Evolutionary conservation across 106 monocot species (phyloP).

Genomic region (Dendrobium officinale): DNA sequence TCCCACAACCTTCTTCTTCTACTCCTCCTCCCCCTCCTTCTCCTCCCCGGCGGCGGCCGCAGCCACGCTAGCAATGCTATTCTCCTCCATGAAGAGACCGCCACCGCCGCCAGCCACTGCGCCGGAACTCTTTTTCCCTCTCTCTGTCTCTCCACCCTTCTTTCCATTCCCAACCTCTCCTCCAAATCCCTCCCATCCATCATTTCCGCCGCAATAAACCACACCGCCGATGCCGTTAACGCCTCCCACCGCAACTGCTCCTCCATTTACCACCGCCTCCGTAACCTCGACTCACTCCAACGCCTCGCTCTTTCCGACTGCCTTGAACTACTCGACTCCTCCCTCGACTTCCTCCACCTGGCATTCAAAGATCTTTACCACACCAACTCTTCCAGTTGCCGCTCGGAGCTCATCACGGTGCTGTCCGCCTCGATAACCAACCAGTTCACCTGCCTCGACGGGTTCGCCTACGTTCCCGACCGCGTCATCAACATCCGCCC

Average conservation of each 20-base stretch:
- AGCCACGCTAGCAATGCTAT: background rate
- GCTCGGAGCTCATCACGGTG: conserved; percentile 21
- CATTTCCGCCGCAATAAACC: conserved; percentile 2
- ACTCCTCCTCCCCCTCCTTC: background rate
- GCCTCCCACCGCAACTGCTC: conserved; percentile 2
- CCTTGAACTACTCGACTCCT: conserved; percentile 31
- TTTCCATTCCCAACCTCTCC: conserved; percentile 3
- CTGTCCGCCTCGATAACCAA: conserved; percentile 46
- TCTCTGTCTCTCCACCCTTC: background rate
- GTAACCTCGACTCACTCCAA: conserved; percentile 19
- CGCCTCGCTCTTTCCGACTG: conserved; percentile 27
- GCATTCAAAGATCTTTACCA: conserved; percentile 3
- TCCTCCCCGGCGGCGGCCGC: background rate
- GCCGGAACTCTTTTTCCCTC: background rate
- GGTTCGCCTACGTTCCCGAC: conserved; percentile 15
- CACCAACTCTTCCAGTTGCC: background rate
- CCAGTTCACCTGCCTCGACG: conserved; percentile 39
- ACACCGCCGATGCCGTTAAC: background rate
- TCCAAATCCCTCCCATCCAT: background rate
- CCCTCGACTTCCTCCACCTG: conserved; percentile 8
- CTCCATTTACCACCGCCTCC: conserved; percentile 6
- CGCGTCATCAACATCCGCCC: background rate
- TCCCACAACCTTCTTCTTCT: background rate
- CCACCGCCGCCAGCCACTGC: background rate
- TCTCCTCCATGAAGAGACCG: background rate